These are phyloP conservation scores for Fusarium xyrophilum DNA, from an alignment of 2,329 filamentous ascomycete species.

Conservation along the genomic window DNA sequence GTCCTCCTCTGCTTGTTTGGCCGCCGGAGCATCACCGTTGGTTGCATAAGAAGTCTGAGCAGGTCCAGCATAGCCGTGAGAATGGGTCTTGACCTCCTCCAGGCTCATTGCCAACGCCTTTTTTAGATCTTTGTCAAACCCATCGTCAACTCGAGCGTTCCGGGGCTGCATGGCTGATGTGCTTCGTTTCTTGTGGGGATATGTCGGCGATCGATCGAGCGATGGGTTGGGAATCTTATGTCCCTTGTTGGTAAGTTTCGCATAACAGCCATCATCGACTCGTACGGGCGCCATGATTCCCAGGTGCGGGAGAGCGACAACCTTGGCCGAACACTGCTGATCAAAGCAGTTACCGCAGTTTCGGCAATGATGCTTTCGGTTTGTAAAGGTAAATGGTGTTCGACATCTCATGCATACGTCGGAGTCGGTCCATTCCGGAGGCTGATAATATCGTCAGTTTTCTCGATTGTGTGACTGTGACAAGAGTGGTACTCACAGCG, in stretches of 20 bases:
- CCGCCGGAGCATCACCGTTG: slow-evolving; percentile 46
- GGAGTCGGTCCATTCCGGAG: slow-evolving; percentile 96
- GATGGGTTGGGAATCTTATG: slow-evolving; percentile 51
- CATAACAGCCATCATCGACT: slow-evolving; percentile 95
- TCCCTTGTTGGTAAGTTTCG: slow-evolving; percentile 80
- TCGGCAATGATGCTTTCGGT: slow-evolving; percentile 96
- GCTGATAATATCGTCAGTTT: slow-evolving; percentile 56
- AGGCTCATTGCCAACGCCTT: slow-evolving; percentile 95
- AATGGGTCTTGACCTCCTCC: slow-evolving; percentile 84
- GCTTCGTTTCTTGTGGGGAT: slow-evolving; percentile 69
- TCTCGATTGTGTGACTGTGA: too few species aligned
- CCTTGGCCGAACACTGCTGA: slow-evolving; percentile 91
- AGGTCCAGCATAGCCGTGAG: slow-evolving; percentile 74
- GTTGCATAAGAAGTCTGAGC: slow-evolving; percentile 48
- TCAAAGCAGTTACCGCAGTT: slow-evolving; percentile 99
- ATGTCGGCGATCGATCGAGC: slow-evolving; percentile 57
- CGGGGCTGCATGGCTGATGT: slow-evolving; percentile 83
- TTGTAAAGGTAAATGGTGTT: slow-evolving; percentile 95
- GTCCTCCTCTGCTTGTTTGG: slow-evolving; percentile 75
- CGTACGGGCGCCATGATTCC: slow-evolving; percentile 90
- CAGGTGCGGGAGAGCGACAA: slow-evolving; percentile 85
- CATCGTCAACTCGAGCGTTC: slow-evolving; percentile 84
- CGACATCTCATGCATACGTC: slow-evolving; percentile 99
- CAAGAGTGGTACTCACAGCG: slow-evolving; percentile 68
- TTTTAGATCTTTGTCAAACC: slow-evolving; percentile 94